Percentiles rank a stretch among this genome's conserved stretches.
phyloP scores from a whole-genome alignment of 108 stramenopile species.

The Discostella stelligeroides region DNA sequence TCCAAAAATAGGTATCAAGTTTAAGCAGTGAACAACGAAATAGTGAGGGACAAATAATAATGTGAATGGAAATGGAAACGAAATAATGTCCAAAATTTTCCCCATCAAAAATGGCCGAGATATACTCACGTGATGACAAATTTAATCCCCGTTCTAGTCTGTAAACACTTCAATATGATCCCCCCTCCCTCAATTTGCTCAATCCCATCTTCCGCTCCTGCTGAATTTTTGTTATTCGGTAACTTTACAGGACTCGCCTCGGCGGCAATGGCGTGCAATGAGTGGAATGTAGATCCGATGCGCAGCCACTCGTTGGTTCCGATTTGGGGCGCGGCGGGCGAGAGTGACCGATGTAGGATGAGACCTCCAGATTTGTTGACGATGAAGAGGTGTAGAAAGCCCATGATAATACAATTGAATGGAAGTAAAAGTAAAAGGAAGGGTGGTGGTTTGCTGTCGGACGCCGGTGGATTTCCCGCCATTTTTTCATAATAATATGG shows the following conservation, averaged over 20 bases:
- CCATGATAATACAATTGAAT: constrained; percentile 40
- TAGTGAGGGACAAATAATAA: neutral
- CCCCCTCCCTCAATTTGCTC: constrained; percentile 81
- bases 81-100: neutral
- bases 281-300: constrained; percentile 89
- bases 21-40: neutral
- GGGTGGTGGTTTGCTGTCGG: too few species aligned
- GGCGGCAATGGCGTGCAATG: constrained; percentile 84
- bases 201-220: constrained; percentile 84
- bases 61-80: neutral
- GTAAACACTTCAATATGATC: constrained; percentile 69
- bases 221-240: constrained; percentile 66
- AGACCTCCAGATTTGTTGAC: constrained; percentile 89
- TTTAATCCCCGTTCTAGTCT: constrained; percentile 87
- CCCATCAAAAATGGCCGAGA: neutral
- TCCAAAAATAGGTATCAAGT: neutral
- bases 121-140: constrained; percentile 85
- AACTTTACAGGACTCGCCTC: constrained; percentile 76
- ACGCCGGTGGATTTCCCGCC: too few species aligned
- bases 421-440: too few species aligned
- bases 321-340: constrained; percentile 71
- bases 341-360: constrained; percentile 82
- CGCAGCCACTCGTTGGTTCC: constrained; percentile 89
- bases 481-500: neutral
- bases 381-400: constrained; percentile 83